Percentiles rank a stretch among this genome's conserved stretches.
These are phyloP conservation scores for Pseudomicrostroma phylloplanum DNA, from an alignment of 1,284 basidiomycete genomes.

Conservation along the genomic window DNA sequence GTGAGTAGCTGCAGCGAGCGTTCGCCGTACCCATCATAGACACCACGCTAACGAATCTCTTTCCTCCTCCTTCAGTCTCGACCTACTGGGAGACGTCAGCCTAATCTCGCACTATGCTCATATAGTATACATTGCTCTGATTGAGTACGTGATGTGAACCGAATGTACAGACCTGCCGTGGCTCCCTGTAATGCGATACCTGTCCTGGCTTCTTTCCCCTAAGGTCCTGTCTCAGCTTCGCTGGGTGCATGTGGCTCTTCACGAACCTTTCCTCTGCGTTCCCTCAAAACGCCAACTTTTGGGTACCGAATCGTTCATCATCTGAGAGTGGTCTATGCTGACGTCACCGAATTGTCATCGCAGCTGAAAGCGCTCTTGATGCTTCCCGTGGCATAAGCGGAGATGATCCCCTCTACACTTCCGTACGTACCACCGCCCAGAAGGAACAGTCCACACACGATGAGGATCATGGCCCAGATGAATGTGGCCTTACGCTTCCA, in stretches of 20 bases:
- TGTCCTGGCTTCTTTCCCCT: no score
- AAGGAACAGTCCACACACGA: constrained; percentile 1
- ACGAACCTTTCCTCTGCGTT: no score
- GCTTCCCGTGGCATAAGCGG: constrained; percentile 51
- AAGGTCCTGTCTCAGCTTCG: no score
- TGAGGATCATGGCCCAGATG: not conserved
- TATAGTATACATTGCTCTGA: no score
- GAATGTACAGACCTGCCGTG: no score
- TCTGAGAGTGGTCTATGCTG: no score
- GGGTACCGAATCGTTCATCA: no score
- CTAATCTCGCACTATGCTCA: no score
- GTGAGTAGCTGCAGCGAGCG: not conserved
- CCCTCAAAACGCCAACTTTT: no score
- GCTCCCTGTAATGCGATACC: no score
- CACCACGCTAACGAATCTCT: not conserved
- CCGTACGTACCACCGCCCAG: constrained; percentile 58
- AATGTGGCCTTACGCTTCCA: not conserved
- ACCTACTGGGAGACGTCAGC: not conserved
- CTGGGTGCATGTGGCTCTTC: no score
- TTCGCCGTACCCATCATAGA: not conserved
- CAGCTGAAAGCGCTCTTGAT: constrained; percentile 59
- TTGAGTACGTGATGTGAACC: no score
- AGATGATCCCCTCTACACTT: constrained; percentile 49
- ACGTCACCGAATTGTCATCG: constrained; percentile 9
- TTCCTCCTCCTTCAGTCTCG: not conserved